Evolutionary conservation across 352 stramenopile species (phyloP), one percentile per base, ranked within the genome.

Genomic region (Plasmopara viticola): DNA sequence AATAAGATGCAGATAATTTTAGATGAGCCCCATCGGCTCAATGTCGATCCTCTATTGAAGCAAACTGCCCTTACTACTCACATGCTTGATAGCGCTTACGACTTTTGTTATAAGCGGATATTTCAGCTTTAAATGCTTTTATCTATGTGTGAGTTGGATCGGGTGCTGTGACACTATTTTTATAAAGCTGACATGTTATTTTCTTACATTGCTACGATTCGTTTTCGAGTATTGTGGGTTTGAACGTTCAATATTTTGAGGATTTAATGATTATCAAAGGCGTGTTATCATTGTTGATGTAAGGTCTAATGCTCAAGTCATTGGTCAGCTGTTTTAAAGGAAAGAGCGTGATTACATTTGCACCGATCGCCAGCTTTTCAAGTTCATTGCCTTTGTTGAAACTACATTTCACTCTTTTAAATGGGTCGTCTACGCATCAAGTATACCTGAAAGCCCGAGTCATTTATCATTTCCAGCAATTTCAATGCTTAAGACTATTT

Each of bases 111-210:
- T 53, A 30, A 83, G 64, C 13, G 78, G 81, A 66, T 77, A 29
- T 80, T 67, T 25, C 78, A 88, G 48, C 85, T 87, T 46, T 74
- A n/a, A 72, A 14, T 68, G 75, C 37, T 92, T 86, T 50, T 92
- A 82, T 56, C 65, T 92, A 40, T 90, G 90, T 50, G 72, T 86
- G 53, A 59, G 64, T 56, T 9, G 6, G 1, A 12, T 5, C 31
- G 31, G 5, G 2, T 35, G 31, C 31, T 35, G 31, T 12, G 31
- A 8, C 31, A 35, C 10, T 12, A 2, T 8, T 35, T 35, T 25
- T 25, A n/a, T n/a, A 3, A 25, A 25, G 20, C 20, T 25, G 20
- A 12, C 31, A 35, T 33, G 18, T 0, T 44, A 0, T 29, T 18
- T 40, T 12, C 31, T 17, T 17, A 33, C 3, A 14, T 40, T 37